Percentiles rank a stretch among this genome's conserved stretches.
phyloP scores from a whole-genome alignment of 257 asterid genomes.

The Nicotiana attenuata region DNA sequence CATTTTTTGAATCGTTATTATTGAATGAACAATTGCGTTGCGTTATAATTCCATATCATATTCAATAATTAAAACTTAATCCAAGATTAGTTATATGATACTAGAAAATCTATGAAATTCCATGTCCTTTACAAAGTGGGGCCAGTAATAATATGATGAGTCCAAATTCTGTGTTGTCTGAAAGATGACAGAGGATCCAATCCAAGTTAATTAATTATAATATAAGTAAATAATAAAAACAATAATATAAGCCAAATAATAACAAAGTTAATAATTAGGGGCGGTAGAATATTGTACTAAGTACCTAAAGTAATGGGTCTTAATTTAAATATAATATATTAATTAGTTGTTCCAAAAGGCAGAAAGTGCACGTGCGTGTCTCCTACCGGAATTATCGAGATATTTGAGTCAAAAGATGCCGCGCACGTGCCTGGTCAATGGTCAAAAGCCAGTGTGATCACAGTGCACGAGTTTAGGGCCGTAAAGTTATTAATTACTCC shows the following conservation, averaged over 20 bases:
- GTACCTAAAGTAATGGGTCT: background rate
- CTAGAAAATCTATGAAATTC: background rate
- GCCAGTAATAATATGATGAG: background rate
- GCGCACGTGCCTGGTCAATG: slow-evolving; percentile 74
- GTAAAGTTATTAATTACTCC: background rate
- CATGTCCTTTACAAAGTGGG: slow-evolving; percentile 5
- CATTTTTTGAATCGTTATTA: background rate
- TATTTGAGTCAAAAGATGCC: slow-evolving; percentile 66
- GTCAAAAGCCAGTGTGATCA: slow-evolving; percentile 50
- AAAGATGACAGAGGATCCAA: slow-evolving; percentile 16
- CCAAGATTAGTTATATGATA: background rate
- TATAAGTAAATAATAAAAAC: background rate
- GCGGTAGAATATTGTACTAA: background rate
- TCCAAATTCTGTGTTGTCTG: slow-evolving; percentile 5
- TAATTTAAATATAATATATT: background rate
- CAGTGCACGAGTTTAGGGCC: slow-evolving; percentile 44
- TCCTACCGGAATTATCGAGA: slow-evolving; percentile 44
- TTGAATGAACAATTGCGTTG: background rate
- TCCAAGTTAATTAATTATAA: background rate
- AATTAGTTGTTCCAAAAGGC: background rate
- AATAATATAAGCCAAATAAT: background rate
- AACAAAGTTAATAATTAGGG: slow-evolving; percentile 11
- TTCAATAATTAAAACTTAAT: background rate
- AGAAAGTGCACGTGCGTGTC: slow-evolving; percentile 37
- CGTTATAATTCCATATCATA: background rate